Evolutionary conservation across 2,329 filamentous ascomycete species (phyloP), one percentile per base, ranked within the genome.

Genomic region (Claviceps pazoutovae): DNA sequence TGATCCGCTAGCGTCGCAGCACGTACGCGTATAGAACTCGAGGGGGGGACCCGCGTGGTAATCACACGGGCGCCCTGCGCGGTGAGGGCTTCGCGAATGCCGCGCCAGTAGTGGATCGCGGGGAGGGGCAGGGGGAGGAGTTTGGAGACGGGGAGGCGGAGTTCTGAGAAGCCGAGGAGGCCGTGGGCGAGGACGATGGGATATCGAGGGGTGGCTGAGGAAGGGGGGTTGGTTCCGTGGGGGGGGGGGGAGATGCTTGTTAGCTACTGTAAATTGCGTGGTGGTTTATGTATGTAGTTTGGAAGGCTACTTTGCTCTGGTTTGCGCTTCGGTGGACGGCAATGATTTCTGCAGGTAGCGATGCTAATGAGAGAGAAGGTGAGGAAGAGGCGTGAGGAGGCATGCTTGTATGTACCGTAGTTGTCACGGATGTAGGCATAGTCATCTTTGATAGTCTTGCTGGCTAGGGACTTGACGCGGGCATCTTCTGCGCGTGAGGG

Each of bases 131-230:
- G 70, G 16, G 81, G 61, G 38, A 66, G 69, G 21, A 84, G 68
- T 60, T 82, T 74, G 38, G 77, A 72, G 61, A 83, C 69, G 13
- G 69, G 70, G 16, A 81, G 61, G 38, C 66, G 69, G 21, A 84
- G 68, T 60, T 82, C 74, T 39, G 77, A 72, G 61, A 83, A 84
- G 58, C 81, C 81, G 49, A 84, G 68, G 48, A 84, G 70, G 52
- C 81, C 81, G 60, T 84, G 81, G 50, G 80, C 80, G 37, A 84
- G 75, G 51, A 84, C 79, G 51, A 84, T 75, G 45, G 80, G 79
- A 56, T 82, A 61, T 58, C 76, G 77, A 2, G 80, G 80, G 4
- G 75, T 74, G 42, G 71, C 75, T 79, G 53, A 52, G 51, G 14
- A 42, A 41, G 49, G 39, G 48, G 41, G 30, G 3, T 34, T 1